Base-by-base conservation (phyloP, 768 basidiomycete genomes). In the Termitomyces bulborhizus region DNA sequence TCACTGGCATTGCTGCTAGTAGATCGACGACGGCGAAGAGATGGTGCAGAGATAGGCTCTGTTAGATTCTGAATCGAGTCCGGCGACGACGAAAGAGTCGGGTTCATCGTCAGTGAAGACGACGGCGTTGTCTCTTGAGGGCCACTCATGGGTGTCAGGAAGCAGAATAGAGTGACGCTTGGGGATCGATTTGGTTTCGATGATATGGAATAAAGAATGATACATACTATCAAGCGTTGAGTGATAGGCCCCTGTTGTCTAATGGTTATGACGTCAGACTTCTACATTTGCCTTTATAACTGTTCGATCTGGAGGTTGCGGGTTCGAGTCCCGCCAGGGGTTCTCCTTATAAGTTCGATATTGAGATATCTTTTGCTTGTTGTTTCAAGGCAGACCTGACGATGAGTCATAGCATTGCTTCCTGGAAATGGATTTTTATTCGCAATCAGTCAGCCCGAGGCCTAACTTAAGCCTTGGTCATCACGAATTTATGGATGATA, bases 221-320 rank as follows among this genome's bases (percentile, higher is more conserved):
- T 21, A 21, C 21, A 21, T 21, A 21, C 21, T 21, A 21, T 21
- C 2, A 27, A 6, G 9, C 1, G 1, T 1, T 0, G 0, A n/a
- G 0, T 6, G 11, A 12, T n/a, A 65, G 51, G 86, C 85, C 85
- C 86, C 78, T 78, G 82, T 88, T 85, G 86, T 87, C 85, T 88
- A 87, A 88, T 88, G 86, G 86, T 76, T 85, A 88, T 88, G 86
- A 87, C 86, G 86, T 87, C 86, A 88, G 86, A 88, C 86, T 88
- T 88, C 86, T 88, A 85, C 56, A 6, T 21, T 21, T 21, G 21
- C 21, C 21, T 21, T 21, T 21, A 21, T 1, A 27, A 15, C 26
- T 29, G 13, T 32, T 56, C 46, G 42, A 84, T 87, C 85, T 87
- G 85, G 83, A 86, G 86, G 85, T 81, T 88, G 84, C 81, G 85